Evolutionary conservation across 352 stramenopile species (phyloP).

Genomic region (Globisporangium uncinulatum): DNA sequence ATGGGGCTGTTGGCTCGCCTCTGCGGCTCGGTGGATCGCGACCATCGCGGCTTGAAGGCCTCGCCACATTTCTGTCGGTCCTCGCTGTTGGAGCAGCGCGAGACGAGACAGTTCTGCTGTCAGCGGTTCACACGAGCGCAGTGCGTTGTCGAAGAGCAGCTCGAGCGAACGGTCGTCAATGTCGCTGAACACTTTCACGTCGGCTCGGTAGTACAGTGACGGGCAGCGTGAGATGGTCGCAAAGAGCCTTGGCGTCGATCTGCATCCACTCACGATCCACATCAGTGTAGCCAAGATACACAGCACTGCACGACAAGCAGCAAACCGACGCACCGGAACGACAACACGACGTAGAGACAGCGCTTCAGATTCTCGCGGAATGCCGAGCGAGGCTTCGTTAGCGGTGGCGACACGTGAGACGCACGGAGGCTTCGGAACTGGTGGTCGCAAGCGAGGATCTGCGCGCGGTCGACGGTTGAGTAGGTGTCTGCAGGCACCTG

Average conservation of each 20-base stretch:
- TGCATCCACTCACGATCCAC: conserved; percentile 6
- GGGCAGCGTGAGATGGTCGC: conserved; percentile 32
- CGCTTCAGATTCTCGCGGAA: conserved; percentile 51
- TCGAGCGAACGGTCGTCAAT: conserved; percentile 17
- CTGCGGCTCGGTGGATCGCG: conserved; percentile 1
- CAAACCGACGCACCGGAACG: conserved; percentile 23
- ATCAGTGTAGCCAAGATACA: background rate
- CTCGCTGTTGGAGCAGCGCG: background rate
- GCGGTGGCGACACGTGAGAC: background rate
- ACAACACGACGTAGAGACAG: conserved; percentile 50
- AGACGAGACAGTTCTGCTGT: conserved; percentile 4
- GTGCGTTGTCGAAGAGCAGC: conserved; percentile 14
- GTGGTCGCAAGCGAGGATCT: conserved; percentile 38
- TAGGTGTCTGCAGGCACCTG: conserved; percentile 43
- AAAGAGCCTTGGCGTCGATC: conserved; percentile 24
- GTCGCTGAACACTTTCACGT: conserved; percentile 32
- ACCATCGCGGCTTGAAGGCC: conserved; percentile 7
- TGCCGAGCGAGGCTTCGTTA: conserved; percentile 12
- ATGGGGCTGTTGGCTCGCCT: no score
- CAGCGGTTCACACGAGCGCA: conserved; percentile 6
- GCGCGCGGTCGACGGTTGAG: conserved; percentile 40
- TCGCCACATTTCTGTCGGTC: background rate
- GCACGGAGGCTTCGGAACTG: conserved; percentile 6
- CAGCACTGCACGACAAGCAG: background rate
- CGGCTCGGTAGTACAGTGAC: conserved; percentile 39